phyloP scores from a whole-genome alignment of 2,329 filamentous ascomycete genomes.

The Cercospora sojina region DNA sequence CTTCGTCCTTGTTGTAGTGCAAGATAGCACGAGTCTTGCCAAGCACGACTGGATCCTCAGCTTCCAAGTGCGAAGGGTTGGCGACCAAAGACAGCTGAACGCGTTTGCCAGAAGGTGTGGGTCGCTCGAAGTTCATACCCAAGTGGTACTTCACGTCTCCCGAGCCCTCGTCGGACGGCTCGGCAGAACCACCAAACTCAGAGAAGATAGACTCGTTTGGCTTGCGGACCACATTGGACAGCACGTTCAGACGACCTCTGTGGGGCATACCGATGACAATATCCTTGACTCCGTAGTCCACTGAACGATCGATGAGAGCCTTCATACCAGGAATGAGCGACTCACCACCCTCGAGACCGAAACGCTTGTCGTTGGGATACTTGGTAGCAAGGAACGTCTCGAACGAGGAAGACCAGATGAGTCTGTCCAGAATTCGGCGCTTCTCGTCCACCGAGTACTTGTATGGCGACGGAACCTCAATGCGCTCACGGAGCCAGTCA shows the following conservation, averaged over 20 bases:
- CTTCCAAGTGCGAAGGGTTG: conserved; percentile 97
- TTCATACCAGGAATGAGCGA: conserved; percentile 98
- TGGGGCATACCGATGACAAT: conserved; percentile 99
- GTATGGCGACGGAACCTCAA: conserved; percentile 92
- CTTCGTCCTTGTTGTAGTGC: conserved; percentile 98
- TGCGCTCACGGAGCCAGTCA: conserved; percentile 93
- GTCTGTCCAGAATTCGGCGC: conserved; percentile 90
- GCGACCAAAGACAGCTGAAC: conserved; percentile 98
- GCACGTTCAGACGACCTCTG: conserved; percentile 94
- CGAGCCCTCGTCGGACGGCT: conserved; percentile 90
- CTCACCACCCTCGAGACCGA: conserved; percentile 96
- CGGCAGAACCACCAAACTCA: conserved; percentile 86
- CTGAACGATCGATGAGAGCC: conserved; percentile 94
- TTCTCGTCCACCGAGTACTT: conserved; percentile 99
- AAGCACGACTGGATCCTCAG: conserved; percentile 94
- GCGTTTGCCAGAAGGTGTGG: conserved; percentile 95
- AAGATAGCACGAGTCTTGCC: conserved; percentile 97
- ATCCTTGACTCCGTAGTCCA: conserved; percentile 97
- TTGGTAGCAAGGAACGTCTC: conserved; percentile 94
- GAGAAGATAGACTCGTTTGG: conserved; percentile 99
- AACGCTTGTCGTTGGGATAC: conserved; percentile 99
- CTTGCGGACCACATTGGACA: conserved; percentile 98
- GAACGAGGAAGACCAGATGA: conserved; percentile 99
- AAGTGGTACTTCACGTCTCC: conserved; percentile 99
- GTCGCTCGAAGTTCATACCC: conserved; percentile 99